Evolutionary conservation across 345 rosid genomes (phyloP), one percentile per base, ranked within the genome.

Genomic region (Populus alba): DNA sequence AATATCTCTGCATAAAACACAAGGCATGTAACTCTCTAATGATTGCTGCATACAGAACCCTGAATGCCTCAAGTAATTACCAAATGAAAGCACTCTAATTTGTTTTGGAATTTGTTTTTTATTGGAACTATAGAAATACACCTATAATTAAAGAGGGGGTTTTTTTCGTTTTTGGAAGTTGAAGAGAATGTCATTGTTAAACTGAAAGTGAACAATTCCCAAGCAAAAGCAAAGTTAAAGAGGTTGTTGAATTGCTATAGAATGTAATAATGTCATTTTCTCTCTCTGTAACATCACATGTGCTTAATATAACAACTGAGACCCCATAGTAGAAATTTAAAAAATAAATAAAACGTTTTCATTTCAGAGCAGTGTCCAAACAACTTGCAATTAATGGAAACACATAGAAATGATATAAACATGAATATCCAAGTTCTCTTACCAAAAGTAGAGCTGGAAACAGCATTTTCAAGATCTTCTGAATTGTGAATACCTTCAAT

Each of bases 401-500:
- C 37, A 67, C 39, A 68, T 55, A 66, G 31, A 80, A 47, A 66
- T 29, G 35, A 22, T 18, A 63, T 29, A 78, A n/a, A 31, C 27
- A 15, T n/a, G 23, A 39, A 22, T n/a, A 71, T 59, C 8, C 12
- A 63, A 75, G 66, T 51, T 73, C 62, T 77, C 97, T 88, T 89
- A 95, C 98, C 97, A 43, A 85, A 81, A 77, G 81, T 81, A 71
- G 91, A 86, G 85, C 82, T 86, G 62, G 81, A 82, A 69, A 81
- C 74, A 79, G 51, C 83, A 82, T 70, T 80, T 75, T 78, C 66
- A 15, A 74, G 85, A 74, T 82, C 84, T 73, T 78, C 85, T 74
- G 88, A 69, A 68, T 77, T 65, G 77, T 76, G 82, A 71, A 66
- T 78, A 68, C 85, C 84, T 25, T 83, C 88, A 71, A 63, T 31